These are phyloP conservation scores for Hirschioporus abietinus DNA, from an alignment of 768 basidiomycete species.

Conservation along the genomic window DNA sequence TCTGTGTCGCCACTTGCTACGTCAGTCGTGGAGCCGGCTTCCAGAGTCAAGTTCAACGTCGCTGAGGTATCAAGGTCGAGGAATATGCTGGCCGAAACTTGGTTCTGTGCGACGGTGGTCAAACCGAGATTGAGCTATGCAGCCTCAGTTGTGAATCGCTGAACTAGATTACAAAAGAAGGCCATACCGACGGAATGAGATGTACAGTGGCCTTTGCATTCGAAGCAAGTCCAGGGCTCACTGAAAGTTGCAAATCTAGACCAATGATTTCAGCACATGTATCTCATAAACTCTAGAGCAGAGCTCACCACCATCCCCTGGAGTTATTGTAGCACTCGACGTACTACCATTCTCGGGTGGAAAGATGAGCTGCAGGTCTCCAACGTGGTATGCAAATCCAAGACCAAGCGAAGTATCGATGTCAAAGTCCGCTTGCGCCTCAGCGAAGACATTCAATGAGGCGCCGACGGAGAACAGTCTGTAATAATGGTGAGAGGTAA, in stretches of 20 bases:
- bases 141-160: neutral
- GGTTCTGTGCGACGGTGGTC: slow-evolving; percentile 28
- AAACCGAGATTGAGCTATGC: slow-evolving; percentile 37
- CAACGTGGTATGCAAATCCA: slow-evolving; percentile 1
- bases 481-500: neutral
- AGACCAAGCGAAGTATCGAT: slow-evolving; percentile 31
- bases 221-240: slow-evolving; percentile 33
- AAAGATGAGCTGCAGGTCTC: neutral
- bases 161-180: neutral
- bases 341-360: neutral
- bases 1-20: neutral
- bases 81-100: slow-evolving; percentile 33
- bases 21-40: neutral
- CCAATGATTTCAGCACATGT: neutral
- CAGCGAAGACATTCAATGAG: slow-evolving; percentile 1
- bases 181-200: slow-evolving; percentile 34
- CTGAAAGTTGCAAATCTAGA: slow-evolving; percentile 35
- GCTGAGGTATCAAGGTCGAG: slow-evolving; percentile 20
- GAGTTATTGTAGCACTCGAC: neutral
- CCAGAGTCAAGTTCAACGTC: neutral
- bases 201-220: slow-evolving; percentile 41
- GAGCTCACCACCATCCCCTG: neutral
- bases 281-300: neutral
- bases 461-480: slow-evolving; percentile 46
- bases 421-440: slow-evolving; percentile 30